phyloP scores from a whole-genome alignment of 305 asterid species.

The Petunia hybrid region DNA sequence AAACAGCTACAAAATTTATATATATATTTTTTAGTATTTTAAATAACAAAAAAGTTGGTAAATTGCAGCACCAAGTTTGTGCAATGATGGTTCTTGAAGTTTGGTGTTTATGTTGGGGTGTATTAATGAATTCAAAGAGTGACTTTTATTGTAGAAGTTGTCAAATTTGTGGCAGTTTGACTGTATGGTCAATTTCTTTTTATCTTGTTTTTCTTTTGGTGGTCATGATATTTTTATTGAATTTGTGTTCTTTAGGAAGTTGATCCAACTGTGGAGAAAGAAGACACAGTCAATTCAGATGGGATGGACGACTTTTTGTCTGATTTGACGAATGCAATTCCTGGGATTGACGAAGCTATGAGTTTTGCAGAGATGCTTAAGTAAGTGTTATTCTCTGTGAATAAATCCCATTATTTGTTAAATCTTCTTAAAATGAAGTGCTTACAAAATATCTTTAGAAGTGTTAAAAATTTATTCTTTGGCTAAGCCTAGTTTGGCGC shows the following conservation, averaged over 20 bases:
- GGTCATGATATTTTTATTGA: neutral
- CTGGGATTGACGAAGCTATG: conserved; percentile 98
- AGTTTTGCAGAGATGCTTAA: conserved; percentile 98
- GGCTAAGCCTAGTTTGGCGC: neutral
- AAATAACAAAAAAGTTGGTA: no score
- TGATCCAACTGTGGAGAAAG: conserved; percentile 89
- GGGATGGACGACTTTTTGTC: conserved; percentile 78
- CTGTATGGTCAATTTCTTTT: neutral
- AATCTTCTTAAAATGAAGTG: neutral
- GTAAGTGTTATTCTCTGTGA: conserved; percentile 51
- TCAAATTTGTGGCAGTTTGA: neutral
- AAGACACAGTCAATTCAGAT: conserved; percentile 62
- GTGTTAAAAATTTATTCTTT: conserved; percentile 1
- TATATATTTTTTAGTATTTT: no score
- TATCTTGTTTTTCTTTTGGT: neutral
- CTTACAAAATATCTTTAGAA: neutral
- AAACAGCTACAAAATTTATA: no score
- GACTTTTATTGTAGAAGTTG: neutral
- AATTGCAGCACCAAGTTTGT: neutral
- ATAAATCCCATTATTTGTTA: neutral
- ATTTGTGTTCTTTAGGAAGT: conserved; percentile 64
- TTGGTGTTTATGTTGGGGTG: neutral
- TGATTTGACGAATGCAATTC: conserved; percentile 87
- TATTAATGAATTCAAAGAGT: neutral
- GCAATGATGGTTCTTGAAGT: neutral